Conservation (phyloP, 1,284 basidiomycete species). For the Irpex rosettiformis region DNA sequence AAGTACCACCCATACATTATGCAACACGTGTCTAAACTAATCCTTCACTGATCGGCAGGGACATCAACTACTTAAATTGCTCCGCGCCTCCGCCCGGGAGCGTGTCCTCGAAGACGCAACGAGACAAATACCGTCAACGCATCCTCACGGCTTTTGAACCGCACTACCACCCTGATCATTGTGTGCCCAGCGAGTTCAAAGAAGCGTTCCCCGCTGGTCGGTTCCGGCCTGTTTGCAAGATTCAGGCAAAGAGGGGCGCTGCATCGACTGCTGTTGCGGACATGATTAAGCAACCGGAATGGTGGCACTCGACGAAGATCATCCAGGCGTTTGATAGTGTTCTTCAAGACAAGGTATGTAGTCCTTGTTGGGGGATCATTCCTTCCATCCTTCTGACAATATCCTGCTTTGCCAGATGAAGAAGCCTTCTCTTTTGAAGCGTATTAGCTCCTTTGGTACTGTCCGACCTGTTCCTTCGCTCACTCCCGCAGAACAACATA, state of each 20-base stretch:
- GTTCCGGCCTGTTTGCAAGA: constrained; percentile 81
- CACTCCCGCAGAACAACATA: constrained; percentile 75
- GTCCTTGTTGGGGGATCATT: background rate
- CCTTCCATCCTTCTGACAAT: constrained; percentile 16
- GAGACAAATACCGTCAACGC: constrained; percentile 81
- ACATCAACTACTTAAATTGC: constrained; percentile 88
- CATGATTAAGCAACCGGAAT: constrained; percentile 82
- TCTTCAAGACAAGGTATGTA: constrained; percentile 76
- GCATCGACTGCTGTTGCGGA: constrained; percentile 81
- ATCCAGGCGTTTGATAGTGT: constrained; percentile 89
- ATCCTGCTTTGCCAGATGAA: constrained; percentile 56
- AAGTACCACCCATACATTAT: constrained; percentile 33
- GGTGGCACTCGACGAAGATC: constrained; percentile 90
- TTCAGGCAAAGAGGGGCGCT: constrained; percentile 75
- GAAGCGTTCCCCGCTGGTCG: constrained; percentile 92
- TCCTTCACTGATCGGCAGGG: constrained; percentile 40
- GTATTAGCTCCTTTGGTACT: constrained; percentile 73
- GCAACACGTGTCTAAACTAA: constrained; percentile 2
- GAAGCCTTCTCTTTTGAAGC: constrained; percentile 85
- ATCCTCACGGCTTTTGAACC: constrained; percentile 79
- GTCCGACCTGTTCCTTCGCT: constrained; percentile 73
- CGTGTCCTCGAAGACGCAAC: constrained; percentile 78
- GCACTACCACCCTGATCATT: constrained; percentile 81
- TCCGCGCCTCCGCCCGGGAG: constrained; percentile 74
- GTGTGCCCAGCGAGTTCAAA: constrained; percentile 86